Evolutionary conservation across 78 protist genomes (phyloP).

Genomic region (Fonticula alba): DNA sequence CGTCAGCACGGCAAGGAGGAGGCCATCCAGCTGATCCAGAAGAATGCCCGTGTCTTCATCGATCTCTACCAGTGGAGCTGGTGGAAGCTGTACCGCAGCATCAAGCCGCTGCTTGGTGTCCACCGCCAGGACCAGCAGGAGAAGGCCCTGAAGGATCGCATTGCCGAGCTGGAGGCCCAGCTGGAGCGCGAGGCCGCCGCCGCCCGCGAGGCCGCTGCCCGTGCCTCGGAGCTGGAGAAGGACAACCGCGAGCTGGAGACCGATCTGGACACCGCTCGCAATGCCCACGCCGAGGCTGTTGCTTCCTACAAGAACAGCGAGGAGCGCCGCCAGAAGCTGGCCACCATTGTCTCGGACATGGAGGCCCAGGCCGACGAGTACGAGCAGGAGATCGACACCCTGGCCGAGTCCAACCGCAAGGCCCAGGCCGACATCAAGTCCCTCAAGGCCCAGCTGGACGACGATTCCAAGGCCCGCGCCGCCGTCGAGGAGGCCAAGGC

Average conservation of each 20-base stretch:
- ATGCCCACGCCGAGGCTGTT: not conserved
- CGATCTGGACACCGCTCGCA: not conserved
- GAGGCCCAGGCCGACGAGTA: too few relatives aligned
- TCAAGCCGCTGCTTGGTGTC: conserved; percentile 23
- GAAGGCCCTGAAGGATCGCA: not conserved
- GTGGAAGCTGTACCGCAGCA: conserved; percentile 25
- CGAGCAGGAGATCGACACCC: not conserved
- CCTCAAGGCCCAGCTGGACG: too few relatives aligned
- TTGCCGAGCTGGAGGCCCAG: not conserved
- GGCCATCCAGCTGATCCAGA: conserved; percentile 54
- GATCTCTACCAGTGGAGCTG: conserved; percentile 27
- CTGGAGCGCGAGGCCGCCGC: not conserved
- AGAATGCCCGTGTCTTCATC: conserved; percentile 32
- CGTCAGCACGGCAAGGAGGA: conserved; percentile 24
- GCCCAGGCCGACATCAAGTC: not conserved
- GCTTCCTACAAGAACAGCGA: not conserved
- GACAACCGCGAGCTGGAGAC: not conserved
- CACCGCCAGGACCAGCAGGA: conserved; percentile 14
- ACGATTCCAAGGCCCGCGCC: not conserved
- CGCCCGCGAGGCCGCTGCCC: not conserved
- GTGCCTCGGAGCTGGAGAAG: not conserved
- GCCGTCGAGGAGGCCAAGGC: not conserved
- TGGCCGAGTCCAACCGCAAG: not conserved
- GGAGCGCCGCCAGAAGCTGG: not conserved
- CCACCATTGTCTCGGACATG: too few relatives aligned